Conservation (phyloP, 371 early-diverging fungal genomes). For the Lichtheimia hyalospora region DNA sequence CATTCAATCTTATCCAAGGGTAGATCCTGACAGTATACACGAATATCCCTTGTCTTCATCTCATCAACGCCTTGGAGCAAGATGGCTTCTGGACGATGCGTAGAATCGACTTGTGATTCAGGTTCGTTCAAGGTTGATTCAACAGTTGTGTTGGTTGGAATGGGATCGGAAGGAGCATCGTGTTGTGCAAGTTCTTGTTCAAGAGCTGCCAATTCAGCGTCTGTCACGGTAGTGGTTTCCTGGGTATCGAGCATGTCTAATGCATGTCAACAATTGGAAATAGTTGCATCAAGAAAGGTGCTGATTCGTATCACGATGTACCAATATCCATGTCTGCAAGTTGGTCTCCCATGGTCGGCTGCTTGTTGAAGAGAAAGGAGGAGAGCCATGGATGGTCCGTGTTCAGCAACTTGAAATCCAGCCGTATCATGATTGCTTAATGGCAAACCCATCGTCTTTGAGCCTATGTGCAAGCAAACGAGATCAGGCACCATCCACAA, state of each 20-base stretch:
- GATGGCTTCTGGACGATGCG: constrained; percentile 32
- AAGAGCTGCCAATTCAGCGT: neutral
- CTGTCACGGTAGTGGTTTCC: neutral
- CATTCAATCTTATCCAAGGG: constrained; percentile 54
- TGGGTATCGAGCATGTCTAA: neutral
- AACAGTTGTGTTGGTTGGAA: no score
- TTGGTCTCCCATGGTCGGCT: neutral
- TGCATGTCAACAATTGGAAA: no score
- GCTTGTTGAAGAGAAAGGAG: no score
- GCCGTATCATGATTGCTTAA: no score
- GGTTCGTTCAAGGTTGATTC: neutral
- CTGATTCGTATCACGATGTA: constrained; percentile 3
- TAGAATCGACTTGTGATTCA: neutral
- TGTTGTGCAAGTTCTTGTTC: neutral
- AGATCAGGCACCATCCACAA: no score
- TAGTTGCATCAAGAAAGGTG: no score
- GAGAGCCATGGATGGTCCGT: no score
- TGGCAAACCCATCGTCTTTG: no score
- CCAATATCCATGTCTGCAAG: constrained; percentile 13
- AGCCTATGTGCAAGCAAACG: no score
- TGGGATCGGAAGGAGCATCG: no score
- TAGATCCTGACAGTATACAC: constrained; percentile 38
- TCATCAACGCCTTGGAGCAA: constrained; percentile 53
- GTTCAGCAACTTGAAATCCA: no score
- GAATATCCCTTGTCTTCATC: constrained; percentile 57